These are phyloP conservation scores for Citrullus amarus DNA, from an alignment of 306 rosid species.

Conservation along the genomic window DNA sequence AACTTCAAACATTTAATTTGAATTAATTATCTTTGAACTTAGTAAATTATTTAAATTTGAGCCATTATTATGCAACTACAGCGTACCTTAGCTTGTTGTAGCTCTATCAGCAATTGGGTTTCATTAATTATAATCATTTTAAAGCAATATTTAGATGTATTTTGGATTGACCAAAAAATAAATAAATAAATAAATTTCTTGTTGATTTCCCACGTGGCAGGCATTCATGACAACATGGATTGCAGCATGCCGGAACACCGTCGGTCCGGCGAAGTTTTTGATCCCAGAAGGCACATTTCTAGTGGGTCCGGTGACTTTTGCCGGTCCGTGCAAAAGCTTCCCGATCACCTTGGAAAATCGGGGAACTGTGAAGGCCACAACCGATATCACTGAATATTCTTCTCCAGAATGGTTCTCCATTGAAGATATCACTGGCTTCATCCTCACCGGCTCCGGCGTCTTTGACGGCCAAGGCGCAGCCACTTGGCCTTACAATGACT, in stretches of 20 bases:
- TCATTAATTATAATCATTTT: too few relatives aligned
- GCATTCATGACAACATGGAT: conserved; percentile 60
- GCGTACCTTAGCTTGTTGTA: too few relatives aligned
- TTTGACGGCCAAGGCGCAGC: conserved; percentile 56
- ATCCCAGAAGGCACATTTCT: conserved; percentile 41
- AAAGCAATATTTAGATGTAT: too few relatives aligned
- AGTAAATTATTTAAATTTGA: too few relatives aligned
- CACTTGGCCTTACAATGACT: conserved; percentile 29
- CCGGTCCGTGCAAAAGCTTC: conserved; percentile 54
- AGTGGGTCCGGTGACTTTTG: conserved; percentile 37
- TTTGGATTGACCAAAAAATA: too few relatives aligned
- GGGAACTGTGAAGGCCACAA: conserved; percentile 34
- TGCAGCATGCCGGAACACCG: conserved; percentile 38
- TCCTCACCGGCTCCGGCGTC: conserved; percentile 39
- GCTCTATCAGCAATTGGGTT: too few relatives aligned
- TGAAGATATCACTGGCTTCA: conserved; percentile 18
- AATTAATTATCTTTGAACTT: too few relatives aligned
- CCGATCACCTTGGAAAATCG: conserved; percentile 35
- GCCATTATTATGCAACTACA: too few relatives aligned
- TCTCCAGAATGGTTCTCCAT: conserved; percentile 56
- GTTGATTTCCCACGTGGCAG: conserved; percentile 15
- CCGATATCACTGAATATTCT: conserved; percentile 31
- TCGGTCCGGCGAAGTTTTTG: conserved; percentile 29
- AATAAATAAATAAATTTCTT: too few relatives aligned
- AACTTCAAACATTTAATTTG: neutral